Percentiles rank a stretch among this genome's conserved stretches.
phyloP scores from a whole-genome alignment of 495 filamentous ascomycete species.

The Xylaria scruposa region DNA sequence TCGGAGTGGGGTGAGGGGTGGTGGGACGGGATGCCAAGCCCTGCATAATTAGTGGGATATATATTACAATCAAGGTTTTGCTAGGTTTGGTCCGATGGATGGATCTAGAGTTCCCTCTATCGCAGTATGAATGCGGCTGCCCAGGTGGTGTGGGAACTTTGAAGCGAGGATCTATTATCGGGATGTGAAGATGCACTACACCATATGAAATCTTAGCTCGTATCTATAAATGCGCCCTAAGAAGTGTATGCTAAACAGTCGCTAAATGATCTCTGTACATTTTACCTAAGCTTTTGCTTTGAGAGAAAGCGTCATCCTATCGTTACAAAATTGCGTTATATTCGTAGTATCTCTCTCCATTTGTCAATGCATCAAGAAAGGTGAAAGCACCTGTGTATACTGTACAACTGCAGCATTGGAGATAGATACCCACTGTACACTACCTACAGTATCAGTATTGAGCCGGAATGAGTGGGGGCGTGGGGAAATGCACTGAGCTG shows the following conservation, averaged over 20 bases:
- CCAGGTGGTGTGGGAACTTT: not conserved
- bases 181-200: not conserved
- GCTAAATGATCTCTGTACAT: not conserved
- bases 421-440: not conserved
- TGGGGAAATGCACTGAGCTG: not conserved
- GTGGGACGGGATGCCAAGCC: conserved; percentile 14
- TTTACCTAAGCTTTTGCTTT: not conserved
- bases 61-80: not conserved
- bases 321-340: not conserved
- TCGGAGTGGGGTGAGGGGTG: conserved; percentile 10
- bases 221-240: not conserved
- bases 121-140: conserved; percentile 2
- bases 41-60: not conserved
- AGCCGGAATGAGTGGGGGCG: not conserved
- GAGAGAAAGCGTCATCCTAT: too few species aligned
- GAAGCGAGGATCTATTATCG: conserved; percentile 4
- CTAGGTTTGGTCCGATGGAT: conserved; percentile 13
- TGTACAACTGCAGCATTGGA: not conserved
- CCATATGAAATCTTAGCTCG: not conserved
- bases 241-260: not conserved
- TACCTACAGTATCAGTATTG: not conserved
- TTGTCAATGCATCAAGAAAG: not conserved
- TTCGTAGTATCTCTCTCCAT: not conserved
- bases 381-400: not conserved
- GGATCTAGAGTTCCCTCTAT: conserved; percentile 12